Conservation (phyloP, 2,329 filamentous ascomycete genomes). For the Penicillium vulpinum region DNA sequence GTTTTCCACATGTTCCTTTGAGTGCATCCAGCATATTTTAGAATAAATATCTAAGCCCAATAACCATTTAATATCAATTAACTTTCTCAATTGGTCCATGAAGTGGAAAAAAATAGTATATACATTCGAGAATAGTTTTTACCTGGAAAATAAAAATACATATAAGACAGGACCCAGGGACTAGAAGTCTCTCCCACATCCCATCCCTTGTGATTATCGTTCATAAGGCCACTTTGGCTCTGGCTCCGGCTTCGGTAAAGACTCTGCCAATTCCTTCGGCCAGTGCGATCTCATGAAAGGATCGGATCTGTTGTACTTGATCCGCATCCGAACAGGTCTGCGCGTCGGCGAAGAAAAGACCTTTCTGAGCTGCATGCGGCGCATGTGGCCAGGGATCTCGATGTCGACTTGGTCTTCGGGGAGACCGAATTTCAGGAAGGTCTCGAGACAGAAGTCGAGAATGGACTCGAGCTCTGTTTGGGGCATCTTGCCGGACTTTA, state of each 20-base stretch:
- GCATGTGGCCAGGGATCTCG: slow-evolving; percentile 36
- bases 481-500: slow-evolving; percentile 15
- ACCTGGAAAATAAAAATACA: slow-evolving; percentile 7
- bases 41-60: not conserved
- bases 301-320: slow-evolving; percentile 12
- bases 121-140: slow-evolving; percentile 14
- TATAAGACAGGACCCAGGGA: not conserved
- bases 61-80: not conserved
- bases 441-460: slow-evolving; percentile 37
- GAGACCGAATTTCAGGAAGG: slow-evolving; percentile 32
- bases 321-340: slow-evolving; percentile 3
- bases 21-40: not conserved
- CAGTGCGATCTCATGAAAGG: slow-evolving; percentile 18
- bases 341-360: slow-evolving; percentile 11
- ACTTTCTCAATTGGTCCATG: not conserved
- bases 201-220: not conserved
- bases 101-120: slow-evolving; percentile 6
- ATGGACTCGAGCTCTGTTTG: slow-evolving; percentile 20
- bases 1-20: too few species aligned
- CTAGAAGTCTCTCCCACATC: not conserved
- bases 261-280: not conserved
- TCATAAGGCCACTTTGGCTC: not conserved
- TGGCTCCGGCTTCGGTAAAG: not conserved
- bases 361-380: slow-evolving; percentile 20
- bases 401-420: slow-evolving; percentile 33